phyloP scores from a whole-genome alignment of 257 asterid species.

The Capsicum pubescens region DNA sequence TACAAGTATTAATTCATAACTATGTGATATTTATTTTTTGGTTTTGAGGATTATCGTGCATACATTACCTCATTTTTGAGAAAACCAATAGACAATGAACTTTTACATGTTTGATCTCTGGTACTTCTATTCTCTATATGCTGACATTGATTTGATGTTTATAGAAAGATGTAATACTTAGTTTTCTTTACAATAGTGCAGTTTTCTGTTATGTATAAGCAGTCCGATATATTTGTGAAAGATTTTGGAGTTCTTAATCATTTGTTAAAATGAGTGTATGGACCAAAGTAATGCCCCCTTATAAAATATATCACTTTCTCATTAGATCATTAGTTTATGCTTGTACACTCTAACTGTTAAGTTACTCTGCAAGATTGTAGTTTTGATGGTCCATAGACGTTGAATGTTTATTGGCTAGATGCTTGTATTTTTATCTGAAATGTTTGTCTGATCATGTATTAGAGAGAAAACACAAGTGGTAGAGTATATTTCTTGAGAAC shows the following conservation, averaged over 20 bases:
- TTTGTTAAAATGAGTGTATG: neutral
- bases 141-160: too few species aligned
- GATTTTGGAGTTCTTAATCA: neutral
- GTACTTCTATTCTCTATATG: too few species aligned
- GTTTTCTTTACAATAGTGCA: too few species aligned
- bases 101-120: too few species aligned
- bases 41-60: too few species aligned
- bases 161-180: too few species aligned
- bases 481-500: neutral
- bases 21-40: too few species aligned
- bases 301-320: neutral
- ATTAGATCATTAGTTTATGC: neutral
- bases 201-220: too few species aligned
- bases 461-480: neutral
- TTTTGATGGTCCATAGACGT: neutral
- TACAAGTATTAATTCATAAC: too few species aligned
- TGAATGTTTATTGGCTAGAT: neutral
- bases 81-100: too few species aligned
- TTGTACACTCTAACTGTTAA: neutral
- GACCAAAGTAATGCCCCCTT: neutral
- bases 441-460: neutral
- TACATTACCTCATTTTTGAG: too few species aligned
- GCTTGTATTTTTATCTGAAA: slow-evolving; percentile 4
- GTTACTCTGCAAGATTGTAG: neutral
- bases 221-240: neutral